Conservation (phyloP, 495 filamentous ascomycete species). For the Penicillium angulare region DNA sequence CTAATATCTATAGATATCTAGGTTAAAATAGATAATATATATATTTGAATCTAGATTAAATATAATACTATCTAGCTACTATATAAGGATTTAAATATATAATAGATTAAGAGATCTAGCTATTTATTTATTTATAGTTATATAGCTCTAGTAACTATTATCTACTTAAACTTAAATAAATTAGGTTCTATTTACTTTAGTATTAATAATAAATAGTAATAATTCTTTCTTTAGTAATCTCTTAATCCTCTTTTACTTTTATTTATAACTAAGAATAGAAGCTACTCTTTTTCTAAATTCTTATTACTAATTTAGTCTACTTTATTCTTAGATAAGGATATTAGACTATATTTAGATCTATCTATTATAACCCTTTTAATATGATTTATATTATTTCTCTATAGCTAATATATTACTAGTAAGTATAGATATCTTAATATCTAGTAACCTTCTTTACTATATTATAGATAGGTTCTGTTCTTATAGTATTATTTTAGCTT, state of each 20-base stretch:
- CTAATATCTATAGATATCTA: not conserved
- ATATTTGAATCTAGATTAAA: not conserved
- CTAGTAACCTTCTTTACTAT: no score
- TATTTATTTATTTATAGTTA: not conserved
- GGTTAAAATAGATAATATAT: not conserved
- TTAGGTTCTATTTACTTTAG: constrained; percentile 2
- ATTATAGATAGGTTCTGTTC: no score
- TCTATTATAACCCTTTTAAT: no score
- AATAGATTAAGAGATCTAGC: not conserved
- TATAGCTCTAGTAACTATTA: not conserved
- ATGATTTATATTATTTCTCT: no score
- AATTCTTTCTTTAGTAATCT: not conserved
- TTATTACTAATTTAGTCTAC: no score
- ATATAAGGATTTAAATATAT: no score
- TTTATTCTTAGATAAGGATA: no score
- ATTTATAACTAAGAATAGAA: constrained; percentile 3
- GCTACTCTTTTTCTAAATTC: constrained; percentile 3
- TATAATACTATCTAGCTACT: no score
- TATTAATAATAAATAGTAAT: constrained; percentile 1
- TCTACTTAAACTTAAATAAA: not conserved
- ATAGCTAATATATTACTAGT: no score
- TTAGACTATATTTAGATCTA: no score
- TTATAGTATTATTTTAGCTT: no score
- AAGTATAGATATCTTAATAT: no score
- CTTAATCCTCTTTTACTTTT: constrained; percentile 2